phyloP scores from a whole-genome alignment of 257 asterid species.

The Coffea eugenioides region DNA sequence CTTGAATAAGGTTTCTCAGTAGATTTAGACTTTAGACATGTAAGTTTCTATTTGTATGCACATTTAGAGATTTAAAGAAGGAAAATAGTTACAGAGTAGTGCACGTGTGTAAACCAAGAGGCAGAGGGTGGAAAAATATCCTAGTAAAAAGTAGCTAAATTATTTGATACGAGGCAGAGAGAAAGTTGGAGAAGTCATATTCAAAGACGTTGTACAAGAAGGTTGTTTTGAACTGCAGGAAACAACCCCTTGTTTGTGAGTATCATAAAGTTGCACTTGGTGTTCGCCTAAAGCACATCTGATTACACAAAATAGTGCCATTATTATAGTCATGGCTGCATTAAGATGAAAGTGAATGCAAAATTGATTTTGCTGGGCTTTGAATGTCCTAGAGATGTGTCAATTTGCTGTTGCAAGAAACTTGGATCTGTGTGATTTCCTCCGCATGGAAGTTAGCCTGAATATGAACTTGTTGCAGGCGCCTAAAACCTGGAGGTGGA shows the following conservation, averaged over 20 bases:
- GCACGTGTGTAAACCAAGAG: not conserved
- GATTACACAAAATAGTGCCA: not conserved
- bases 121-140: not conserved
- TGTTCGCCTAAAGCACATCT: not conserved
- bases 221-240: not conserved
- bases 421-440: conserved; percentile 17
- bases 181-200: not conserved
- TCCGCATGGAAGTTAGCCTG: conserved; percentile 30
- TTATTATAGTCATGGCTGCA: not conserved
- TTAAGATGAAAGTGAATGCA: not conserved
- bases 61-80: not conserved
- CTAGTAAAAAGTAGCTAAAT: not conserved
- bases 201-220: not conserved
- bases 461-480: conserved; percentile 57
- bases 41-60: not conserved
- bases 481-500: conserved; percentile 85
- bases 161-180: not conserved
- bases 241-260: too few species aligned
- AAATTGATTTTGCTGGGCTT: not conserved
- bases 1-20: not conserved
- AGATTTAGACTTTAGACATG: too few species aligned
- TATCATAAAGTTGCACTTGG: not conserved
- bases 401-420: conserved; percentile 6
- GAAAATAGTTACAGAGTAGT: not conserved
- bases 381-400: not conserved